Base-by-base conservation (phyloP, 164 flowering plant species). In the Magnolia kwangsiensis region DNA sequence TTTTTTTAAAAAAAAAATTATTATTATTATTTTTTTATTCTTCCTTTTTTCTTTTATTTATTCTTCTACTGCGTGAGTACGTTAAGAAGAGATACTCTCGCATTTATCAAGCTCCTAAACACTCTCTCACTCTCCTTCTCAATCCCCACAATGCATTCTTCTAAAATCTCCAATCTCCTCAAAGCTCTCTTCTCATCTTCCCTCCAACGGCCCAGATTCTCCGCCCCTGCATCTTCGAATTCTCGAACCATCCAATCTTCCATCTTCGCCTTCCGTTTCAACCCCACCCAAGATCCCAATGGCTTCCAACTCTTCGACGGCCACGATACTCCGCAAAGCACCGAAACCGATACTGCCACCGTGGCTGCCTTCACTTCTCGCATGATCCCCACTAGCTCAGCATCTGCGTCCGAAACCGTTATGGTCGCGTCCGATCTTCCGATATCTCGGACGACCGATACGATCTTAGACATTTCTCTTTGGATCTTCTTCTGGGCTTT, bases 11-110 rank as follows among this genome's bases (percentile, higher is more conserved):
- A n/a, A n/a, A n/a, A n/a, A n/a, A n/a, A n/a, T n/a, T n/a, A n/a
- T n/a, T n/a, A n/a, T n/a, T n/a, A n/a, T n/a, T n/a, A n/a, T 49
- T 29, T 61, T 49, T 23, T 71, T 72, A 24, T 50, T 21, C n/a
- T 8, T 24, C 27, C 14, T 31, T 23, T n/a, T 50, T 58, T 51
- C 55, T 21, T 37, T 23, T 19, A n/a, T 51, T 67, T 69, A 16
- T n/a, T 24, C 1, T 1, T 51, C 70, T 80, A 87, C 20, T 80
- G 86, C 37, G 94, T 87, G 72, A 90, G 87, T 75, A 86, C 80
- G 76, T 93, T 91, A 66, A 93, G 90, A 20, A 91, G 75, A 7
- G 95, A 90, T 82, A 93, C 98, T 76, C 96, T 86, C 1, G 93
- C 79, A 73, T 71, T 85, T 18, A 93, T 86, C 82, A 93, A 87